These are phyloP conservation scores for Meyerozyma elateridarum DNA, from an alignment of 1,139 yeast species.

Conservation along the genomic window DNA sequence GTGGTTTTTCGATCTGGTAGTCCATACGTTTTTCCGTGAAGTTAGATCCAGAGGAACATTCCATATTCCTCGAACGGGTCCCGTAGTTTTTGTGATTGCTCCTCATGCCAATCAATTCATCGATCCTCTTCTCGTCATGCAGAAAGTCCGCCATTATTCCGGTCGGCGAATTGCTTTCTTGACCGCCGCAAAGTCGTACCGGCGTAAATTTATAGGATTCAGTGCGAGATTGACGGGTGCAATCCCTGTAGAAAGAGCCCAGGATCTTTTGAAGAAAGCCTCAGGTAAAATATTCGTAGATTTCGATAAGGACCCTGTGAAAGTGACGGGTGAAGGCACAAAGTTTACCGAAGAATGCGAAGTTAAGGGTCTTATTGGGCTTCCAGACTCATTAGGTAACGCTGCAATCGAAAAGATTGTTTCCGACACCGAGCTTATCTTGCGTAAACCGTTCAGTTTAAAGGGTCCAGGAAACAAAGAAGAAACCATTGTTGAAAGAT, in stretches of 20 bases:
- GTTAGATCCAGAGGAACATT: conserved; percentile 37
- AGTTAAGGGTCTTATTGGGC: conserved; percentile 56
- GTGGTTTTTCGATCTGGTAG: conserved; percentile 31
- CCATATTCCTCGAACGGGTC: conserved; percentile 36
- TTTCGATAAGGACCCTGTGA: conserved; percentile 27
- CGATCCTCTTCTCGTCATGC: conserved; percentile 40
- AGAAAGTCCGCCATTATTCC: conserved; percentile 20
- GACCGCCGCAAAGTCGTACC: conserved; percentile 80
- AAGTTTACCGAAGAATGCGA: conserved; percentile 41
- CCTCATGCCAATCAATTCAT: conserved; percentile 46
- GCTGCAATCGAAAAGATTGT: conserved; percentile 48
- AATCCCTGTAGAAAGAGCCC: conserved; percentile 72
- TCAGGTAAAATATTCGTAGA: conserved; percentile 44
- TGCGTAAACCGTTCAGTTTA: conserved; percentile 45
- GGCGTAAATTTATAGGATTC: conserved; percentile 54
- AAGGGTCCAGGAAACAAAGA: conserved; percentile 18
- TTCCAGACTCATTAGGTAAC: conserved; percentile 56
- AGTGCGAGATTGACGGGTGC: conserved; percentile 56
- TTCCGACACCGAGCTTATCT: conserved; percentile 47
- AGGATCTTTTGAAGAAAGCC: conserved; percentile 50
- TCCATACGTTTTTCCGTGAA: conserved; percentile 42
- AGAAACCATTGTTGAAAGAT: conserved; percentile 28
- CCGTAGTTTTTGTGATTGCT: conserved; percentile 42
- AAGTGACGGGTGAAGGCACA: conserved; percentile 46
- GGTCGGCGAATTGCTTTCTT: conserved; percentile 48